A percentile compares a stretch with the other conserved stretches of the same genome.
These are phyloP conservation scores for Hirsutella thompsonii DNA, from an alignment of 2,329 filamentous ascomycete genomes.

Conservation along the genomic window DNA sequence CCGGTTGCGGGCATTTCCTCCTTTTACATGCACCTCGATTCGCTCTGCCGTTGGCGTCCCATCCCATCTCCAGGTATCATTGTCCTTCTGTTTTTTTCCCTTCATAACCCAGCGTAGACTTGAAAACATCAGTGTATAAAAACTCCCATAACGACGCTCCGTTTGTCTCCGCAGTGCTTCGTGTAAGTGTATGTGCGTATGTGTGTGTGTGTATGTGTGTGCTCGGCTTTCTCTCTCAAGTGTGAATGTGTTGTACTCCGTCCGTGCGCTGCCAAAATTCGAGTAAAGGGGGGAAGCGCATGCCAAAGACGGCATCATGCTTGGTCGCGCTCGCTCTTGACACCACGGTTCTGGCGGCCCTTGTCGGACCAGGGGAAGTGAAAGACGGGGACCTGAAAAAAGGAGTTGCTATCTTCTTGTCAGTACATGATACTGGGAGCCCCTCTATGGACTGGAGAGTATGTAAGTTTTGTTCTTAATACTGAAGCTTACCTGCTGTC, in stretches of 20 bases:
- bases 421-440: no score
- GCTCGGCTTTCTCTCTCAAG: no score
- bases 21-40: no score
- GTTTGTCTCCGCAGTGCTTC: neutral
- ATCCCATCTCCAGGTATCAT: neutral
- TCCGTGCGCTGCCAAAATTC: no score
- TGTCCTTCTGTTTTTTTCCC: neutral
- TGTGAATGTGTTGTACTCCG: no score
- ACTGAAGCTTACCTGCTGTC: slow-evolving; percentile 45
- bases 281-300: neutral
- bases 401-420: slow-evolving; percentile 70
- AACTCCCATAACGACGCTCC: neutral
- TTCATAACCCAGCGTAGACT: neutral
- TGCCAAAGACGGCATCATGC: slow-evolving; percentile 3
- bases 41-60: neutral
- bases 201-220: no score
- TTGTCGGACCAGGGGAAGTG: slow-evolving; percentile 93
- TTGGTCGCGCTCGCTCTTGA: slow-evolving; percentile 23
- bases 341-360: slow-evolving; percentile 44
- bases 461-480: no score
- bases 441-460: no score
- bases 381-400: slow-evolving; percentile 84
- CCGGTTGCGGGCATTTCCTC: no score
- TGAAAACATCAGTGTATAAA: no score
- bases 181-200: neutral